phyloP scores from a whole-genome alignment of 164 flowering plant genomes.

The Saururus chinensis region DNA sequence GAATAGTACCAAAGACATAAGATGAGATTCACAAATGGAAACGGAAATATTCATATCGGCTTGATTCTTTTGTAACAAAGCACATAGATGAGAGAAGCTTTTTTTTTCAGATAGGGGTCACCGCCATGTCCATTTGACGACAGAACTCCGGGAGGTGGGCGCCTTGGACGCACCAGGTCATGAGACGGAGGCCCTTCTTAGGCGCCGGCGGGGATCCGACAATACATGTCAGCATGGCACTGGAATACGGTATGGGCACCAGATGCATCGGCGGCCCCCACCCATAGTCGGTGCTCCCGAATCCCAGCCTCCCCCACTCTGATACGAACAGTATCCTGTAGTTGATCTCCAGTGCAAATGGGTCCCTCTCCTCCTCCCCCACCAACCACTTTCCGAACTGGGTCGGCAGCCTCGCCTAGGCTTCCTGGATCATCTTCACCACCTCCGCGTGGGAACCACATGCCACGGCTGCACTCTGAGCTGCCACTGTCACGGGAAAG shows the following conservation, averaged over 20 bases:
- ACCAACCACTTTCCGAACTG: conserved; percentile 34
- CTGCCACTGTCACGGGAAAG: conserved; percentile 41
- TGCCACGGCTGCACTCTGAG: conserved; percentile 11
- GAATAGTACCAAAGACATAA: too few species aligned
- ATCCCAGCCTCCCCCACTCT: conserved; percentile 60
- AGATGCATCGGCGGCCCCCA: conserved; percentile 50
- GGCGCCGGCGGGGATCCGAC: conserved; percentile 34
- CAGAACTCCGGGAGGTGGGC: conserved; percentile 31
- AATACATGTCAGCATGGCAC: conserved; percentile 40
- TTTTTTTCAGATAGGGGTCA: too few species aligned
- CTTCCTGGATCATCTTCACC: conserved; percentile 39
- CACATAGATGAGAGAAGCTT: too few species aligned
- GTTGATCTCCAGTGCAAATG: conserved; percentile 32
- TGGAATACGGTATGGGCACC: conserved; percentile 50
- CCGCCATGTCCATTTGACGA: conserved; percentile 12
- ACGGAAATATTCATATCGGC: too few species aligned
- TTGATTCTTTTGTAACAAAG: too few species aligned
- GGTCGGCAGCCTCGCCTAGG: conserved; percentile 25
- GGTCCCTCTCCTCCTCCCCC: conserved; percentile 22
- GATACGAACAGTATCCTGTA: conserved; percentile 47
- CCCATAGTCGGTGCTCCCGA: conserved; percentile 50
- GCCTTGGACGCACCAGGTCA: conserved; percentile 52
- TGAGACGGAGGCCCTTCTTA: conserved; percentile 37
- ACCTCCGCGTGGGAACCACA: conserved; percentile 25
- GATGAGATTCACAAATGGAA: too few species aligned